phyloP scores from a whole-genome alignment of 2,329 filamentous ascomycete genomes.

The Dactylella cylindrospora region DNA sequence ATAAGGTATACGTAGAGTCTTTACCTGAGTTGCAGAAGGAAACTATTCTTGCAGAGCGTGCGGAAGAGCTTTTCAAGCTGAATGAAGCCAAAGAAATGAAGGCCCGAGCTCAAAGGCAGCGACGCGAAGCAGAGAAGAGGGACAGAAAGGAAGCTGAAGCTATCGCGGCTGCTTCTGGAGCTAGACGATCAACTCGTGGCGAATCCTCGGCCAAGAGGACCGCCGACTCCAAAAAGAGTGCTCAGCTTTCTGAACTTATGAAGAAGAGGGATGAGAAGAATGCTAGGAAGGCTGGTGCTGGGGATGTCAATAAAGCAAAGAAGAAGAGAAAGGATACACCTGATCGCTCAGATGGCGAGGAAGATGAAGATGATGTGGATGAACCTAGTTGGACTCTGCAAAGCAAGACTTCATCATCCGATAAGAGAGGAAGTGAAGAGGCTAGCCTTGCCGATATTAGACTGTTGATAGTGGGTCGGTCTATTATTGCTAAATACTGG shows the following conservation, averaged over 20 bases:
- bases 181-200: constrained; percentile 43
- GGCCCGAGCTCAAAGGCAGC: constrained; percentile 67
- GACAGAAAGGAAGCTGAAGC: constrained; percentile 58
- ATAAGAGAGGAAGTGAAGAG: constrained; percentile 43
- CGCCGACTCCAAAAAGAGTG: constrained; percentile 47
- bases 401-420: constrained; percentile 23
- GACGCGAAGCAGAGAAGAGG: constrained; percentile 62
- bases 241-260: constrained; percentile 46
- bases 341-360: constrained; percentile 43
- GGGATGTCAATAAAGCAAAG: constrained; percentile 37
- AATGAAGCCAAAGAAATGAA: constrained; percentile 75
- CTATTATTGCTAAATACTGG: constrained; percentile 84
- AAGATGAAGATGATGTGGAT: constrained; percentile 46
- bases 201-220: constrained; percentile 47
- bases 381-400: constrained; percentile 33
- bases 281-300: constrained; percentile 44
- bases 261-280: constrained; percentile 47
- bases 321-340: constrained; percentile 44
- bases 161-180: constrained; percentile 38
- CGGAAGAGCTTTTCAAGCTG: constrained; percentile 76
- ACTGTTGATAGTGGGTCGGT: constrained; percentile 71
- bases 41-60: constrained; percentile 82
- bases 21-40: constrained; percentile 91
- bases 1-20: constrained; percentile 76
- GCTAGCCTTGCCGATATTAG: constrained; percentile 50